These are phyloP conservation scores for Helminthosporium solani DNA, from an alignment of 2,329 filamentous ascomycete species.

Conservation along the genomic window DNA sequence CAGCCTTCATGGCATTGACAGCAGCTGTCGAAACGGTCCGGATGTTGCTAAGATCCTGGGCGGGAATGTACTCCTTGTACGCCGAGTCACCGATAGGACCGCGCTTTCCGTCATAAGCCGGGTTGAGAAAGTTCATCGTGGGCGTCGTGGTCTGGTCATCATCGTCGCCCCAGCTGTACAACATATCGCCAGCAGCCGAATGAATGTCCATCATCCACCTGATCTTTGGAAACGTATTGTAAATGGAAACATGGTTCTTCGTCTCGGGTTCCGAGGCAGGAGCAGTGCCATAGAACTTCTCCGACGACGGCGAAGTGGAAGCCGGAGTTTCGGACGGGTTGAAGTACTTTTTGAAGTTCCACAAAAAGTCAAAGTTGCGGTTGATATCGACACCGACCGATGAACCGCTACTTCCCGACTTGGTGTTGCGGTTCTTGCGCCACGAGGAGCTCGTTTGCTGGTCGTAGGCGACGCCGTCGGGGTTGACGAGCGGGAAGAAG, in stretches of 20 bases:
- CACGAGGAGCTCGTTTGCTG: slow-evolving; percentile 35
- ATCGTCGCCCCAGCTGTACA: slow-evolving; percentile 61
- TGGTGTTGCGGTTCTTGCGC: slow-evolving; percentile 44
- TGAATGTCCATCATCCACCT: slow-evolving; percentile 62
- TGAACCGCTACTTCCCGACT: slow-evolving; percentile 35
- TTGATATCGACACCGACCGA: slow-evolving; percentile 39
- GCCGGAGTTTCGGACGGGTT: slow-evolving; percentile 41
- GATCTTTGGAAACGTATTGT: slow-evolving; percentile 53
- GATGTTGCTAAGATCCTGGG: slow-evolving; percentile 36
- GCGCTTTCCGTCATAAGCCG: slow-evolving; percentile 53
- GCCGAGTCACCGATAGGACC: slow-evolving; percentile 55
- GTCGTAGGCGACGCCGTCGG: slow-evolving; percentile 40
- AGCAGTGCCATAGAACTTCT: slow-evolving; percentile 54
- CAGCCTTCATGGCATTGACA: slow-evolving; percentile 40
- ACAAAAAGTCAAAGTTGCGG: slow-evolving; percentile 55
- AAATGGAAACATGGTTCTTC: slow-evolving; percentile 54
- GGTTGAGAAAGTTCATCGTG: slow-evolving; percentile 56
- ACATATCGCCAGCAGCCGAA: slow-evolving; percentile 53
- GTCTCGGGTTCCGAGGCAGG: slow-evolving; percentile 60
- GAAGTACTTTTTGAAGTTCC: slow-evolving; percentile 55
- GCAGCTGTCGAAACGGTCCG: slow-evolving; percentile 36
- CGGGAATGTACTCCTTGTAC: slow-evolving; percentile 48
- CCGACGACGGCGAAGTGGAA: slow-evolving; percentile 47
- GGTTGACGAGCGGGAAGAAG: slow-evolving; percentile 46
- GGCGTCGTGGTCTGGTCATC: slow-evolving; percentile 50